Conservation (phyloP, 768 basidiomycete genomes). For the Hericium rajendrae region DNA sequence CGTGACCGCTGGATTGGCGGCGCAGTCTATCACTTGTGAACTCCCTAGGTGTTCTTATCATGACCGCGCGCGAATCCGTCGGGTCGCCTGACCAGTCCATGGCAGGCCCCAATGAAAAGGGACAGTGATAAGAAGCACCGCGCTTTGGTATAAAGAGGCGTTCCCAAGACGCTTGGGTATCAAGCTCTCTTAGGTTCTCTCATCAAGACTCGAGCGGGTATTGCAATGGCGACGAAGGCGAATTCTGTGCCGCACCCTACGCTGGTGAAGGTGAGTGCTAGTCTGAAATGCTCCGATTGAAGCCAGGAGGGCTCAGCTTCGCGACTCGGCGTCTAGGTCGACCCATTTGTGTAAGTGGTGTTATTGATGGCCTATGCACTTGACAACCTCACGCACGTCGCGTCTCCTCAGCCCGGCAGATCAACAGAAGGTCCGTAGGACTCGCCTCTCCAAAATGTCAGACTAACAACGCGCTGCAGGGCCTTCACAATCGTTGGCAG, state of each 20-base stretch:
- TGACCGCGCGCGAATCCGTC: too few species aligned
- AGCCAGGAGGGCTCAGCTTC: neutral
- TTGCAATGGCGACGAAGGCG: slow-evolving; percentile 45
- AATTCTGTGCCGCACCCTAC: slow-evolving; percentile 55
- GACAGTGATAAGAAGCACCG: too few species aligned
- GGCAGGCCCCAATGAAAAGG: too few species aligned
- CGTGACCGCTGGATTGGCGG: too few species aligned
- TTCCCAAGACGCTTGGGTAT: too few species aligned
- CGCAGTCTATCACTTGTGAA: too few species aligned
- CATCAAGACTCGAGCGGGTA: neutral
- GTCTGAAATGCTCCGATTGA: slow-evolving; percentile 14
- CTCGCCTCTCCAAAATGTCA: slow-evolving; percentile 20
- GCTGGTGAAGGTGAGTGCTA: slow-evolving; percentile 37
- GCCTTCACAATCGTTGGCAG: slow-evolving; percentile 70
- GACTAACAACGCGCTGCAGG: slow-evolving; percentile 9
- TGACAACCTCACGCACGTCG: neutral
- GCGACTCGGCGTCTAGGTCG: slow-evolving; percentile 33
- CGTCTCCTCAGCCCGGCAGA: slow-evolving; percentile 29
- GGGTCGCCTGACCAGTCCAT: too few species aligned
- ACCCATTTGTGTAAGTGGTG: slow-evolving; percentile 53
- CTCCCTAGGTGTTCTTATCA: too few species aligned
- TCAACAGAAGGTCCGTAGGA: slow-evolving; percentile 44
- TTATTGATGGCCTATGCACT: neutral
- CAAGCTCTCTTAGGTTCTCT: too few species aligned
- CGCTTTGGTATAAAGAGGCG: too few species aligned